Evolutionary conservation across 306 rosid genomes (phyloP).

Genomic region (Herpetospermum pedunculosum): DNA sequence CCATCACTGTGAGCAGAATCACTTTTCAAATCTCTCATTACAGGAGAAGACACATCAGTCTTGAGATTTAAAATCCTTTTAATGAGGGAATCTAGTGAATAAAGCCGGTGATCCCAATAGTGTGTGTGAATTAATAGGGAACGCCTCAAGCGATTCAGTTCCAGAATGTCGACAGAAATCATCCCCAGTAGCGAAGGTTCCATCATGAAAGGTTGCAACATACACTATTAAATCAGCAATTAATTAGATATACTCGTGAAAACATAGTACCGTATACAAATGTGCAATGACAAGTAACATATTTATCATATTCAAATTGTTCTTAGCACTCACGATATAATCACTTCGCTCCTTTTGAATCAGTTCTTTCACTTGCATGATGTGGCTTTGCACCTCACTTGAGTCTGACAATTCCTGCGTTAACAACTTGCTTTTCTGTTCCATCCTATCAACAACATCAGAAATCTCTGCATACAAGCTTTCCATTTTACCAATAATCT

Average conservation of each 20-base stretch:
- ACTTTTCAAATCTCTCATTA: constrained; percentile 26
- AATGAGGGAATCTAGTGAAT: constrained; percentile 51
- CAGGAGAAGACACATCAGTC: constrained; percentile 25
- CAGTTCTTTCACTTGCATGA: constrained; percentile 57
- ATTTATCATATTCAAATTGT: not conserved
- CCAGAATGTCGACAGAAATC: constrained; percentile 47
- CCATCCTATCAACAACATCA: constrained; percentile 50
- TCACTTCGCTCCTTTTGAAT: constrained; percentile 58
- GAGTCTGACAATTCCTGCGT: constrained; percentile 34
- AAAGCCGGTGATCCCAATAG: constrained; percentile 81
- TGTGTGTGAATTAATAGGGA: constrained; percentile 70
- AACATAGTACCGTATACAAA: not conserved
- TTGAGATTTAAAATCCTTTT: constrained; percentile 28
- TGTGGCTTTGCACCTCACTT: constrained; percentile 37
- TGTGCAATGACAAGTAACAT: not conserved
- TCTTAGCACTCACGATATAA: constrained; percentile 50
- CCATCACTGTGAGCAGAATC: constrained; percentile 32
- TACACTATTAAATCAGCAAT: constrained; percentile 22
- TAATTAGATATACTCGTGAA: not conserved
- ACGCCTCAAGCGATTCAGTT: constrained; percentile 65
- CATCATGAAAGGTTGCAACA: constrained; percentile 42
- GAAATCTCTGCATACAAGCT: constrained; percentile 64
- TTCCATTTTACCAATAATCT: constrained; percentile 67
- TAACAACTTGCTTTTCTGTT: constrained; percentile 33
- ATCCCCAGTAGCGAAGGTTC: constrained; percentile 30